phyloP scores from a whole-genome alignment of 2,329 filamentous ascomycete genomes.

The Venturia nashicola region DNA sequence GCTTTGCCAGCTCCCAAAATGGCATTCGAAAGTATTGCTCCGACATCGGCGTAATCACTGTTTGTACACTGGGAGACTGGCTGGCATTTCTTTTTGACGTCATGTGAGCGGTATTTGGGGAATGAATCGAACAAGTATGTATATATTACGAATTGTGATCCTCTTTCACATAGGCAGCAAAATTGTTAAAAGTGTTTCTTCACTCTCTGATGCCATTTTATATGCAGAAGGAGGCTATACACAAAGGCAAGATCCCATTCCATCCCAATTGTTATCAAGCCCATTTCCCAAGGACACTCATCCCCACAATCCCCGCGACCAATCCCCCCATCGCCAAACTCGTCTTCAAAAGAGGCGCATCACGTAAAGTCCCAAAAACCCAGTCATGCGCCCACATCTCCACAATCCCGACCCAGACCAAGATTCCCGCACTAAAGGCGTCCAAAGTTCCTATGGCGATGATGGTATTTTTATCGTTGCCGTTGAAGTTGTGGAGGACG shows the following conservation, averaged over 20 bases:
- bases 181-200: neutral
- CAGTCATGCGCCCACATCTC: conserved; percentile 73
- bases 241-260: too few relatives aligned
- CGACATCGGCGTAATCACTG: neutral
- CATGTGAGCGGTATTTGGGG: neutral
- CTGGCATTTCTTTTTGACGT: neutral
- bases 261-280: conserved; percentile 24
- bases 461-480: conserved; percentile 55
- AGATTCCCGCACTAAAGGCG: conserved; percentile 60
- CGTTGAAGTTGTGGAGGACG: conserved; percentile 58
- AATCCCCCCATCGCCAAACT: conserved; percentile 40
- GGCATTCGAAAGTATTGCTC: neutral
- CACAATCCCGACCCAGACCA: conserved; percentile 68
- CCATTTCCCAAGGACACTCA: conserved; percentile 68
- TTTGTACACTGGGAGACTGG: neutral
- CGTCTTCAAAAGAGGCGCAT: conserved; percentile 38
- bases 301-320: conserved; percentile 50
- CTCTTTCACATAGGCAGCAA: neutral
- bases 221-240: neutral
- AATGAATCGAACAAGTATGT: neutral
- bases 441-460: conserved; percentile 63
- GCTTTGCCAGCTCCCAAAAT: neutral
- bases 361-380: conserved; percentile 40
- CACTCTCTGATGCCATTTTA: neutral
- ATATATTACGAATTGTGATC: neutral